These are phyloP conservation scores for Knoxdaviesia proteae DNA, from an alignment of 2,329 filamentous ascomycete species.

Conservation along the genomic window DNA sequence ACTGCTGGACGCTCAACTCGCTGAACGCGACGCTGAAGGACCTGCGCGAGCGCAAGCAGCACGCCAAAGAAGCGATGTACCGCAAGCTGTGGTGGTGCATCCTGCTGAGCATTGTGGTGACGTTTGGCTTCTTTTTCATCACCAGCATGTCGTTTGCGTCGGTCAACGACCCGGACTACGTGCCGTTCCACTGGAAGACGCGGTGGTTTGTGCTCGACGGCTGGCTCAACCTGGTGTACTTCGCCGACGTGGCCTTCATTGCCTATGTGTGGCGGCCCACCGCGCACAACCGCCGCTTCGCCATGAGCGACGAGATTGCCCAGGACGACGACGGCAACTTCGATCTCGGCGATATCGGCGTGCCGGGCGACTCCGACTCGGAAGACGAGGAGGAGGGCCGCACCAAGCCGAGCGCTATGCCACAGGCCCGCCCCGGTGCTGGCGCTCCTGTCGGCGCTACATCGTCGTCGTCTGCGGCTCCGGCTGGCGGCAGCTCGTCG, in stretches of 20 bases:
- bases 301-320: conserved; percentile 97
- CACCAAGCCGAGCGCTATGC: conserved; percentile 4
- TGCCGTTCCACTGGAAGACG: conserved; percentile 92
- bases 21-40: conserved; percentile 91
- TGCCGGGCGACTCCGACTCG: conserved; percentile 37
- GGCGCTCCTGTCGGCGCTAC: conserved; percentile 2
- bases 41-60: conserved; percentile 81
- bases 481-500: conserved; percentile 2
- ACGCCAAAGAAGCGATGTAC: conserved; percentile 88
- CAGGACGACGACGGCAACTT: conserved; percentile 94
- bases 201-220: conserved; percentile 95
- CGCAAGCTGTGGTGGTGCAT: conserved; percentile 98
- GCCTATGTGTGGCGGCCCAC: conserved; percentile 95
- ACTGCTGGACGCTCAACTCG: conserved; percentile 96
- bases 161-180: conserved; percentile 65
- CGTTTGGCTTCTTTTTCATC: conserved; percentile 97
- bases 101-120: conserved; percentile 73
- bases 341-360: conserved; percentile 81
- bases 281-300: conserved; percentile 88
- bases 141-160: conserved; percentile 92
- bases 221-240: conserved; percentile 91
- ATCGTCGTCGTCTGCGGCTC: conserved; percentile 1
- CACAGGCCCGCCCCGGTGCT: conserved; percentile 1
- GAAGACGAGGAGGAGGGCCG: conserved; percentile 36
- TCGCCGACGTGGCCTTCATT: conserved; percentile 79